Evolutionary conservation across 2,329 filamentous ascomycete species (phyloP).

Genomic region (Lecanicillium sp.): DNA sequence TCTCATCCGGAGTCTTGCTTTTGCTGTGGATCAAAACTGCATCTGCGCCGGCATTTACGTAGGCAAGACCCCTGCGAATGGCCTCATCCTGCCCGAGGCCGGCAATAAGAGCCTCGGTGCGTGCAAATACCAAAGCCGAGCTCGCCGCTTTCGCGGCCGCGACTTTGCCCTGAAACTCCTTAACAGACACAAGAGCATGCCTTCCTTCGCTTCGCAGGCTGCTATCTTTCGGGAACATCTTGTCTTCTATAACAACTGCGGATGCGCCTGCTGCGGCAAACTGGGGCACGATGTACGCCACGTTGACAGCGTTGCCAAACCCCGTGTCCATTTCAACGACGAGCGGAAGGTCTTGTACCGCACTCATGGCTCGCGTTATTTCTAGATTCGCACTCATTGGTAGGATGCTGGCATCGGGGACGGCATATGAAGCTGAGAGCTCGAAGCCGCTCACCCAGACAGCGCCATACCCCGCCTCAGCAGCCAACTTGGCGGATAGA

Average conservation of each 20-base stretch:
- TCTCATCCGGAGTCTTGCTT: slow-evolving; percentile 6
- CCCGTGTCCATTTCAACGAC: slow-evolving; percentile 7
- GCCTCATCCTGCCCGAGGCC: slow-evolving; percentile 4
- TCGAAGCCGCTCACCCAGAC: slow-evolving; percentile 13
- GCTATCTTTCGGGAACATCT: slow-evolving; percentile 7
- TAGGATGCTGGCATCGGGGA: slow-evolving; percentile 11
- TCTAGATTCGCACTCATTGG: slow-evolving; percentile 3
- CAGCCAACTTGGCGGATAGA: too few species aligned
- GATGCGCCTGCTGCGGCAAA: slow-evolving; percentile 4
- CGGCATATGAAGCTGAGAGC: slow-evolving; percentile 11
- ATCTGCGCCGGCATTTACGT: slow-evolving; percentile 6
- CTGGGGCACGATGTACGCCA: slow-evolving; percentile 6
- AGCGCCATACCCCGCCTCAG: slow-evolving; percentile 9
- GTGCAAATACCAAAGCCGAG: slow-evolving; percentile 2
- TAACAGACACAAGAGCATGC: slow-evolving; percentile 1
- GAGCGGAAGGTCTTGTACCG: slow-evolving; percentile 1
- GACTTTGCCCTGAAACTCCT: slow-evolving; percentile 6
- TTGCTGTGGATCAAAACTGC: slow-evolving; percentile 11
- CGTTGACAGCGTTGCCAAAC: slow-evolving; percentile 7
- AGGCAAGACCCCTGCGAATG: background rate
- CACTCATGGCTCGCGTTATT: slow-evolving; percentile 4
- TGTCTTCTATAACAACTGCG: slow-evolving; percentile 6
- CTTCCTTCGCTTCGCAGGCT: slow-evolving; percentile 1
- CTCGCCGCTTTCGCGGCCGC: slow-evolving; percentile 1
- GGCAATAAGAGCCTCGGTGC: slow-evolving; percentile 7